Evolutionary conservation across 805 yeast genomes (phyloP), one percentile per base, ranked within the genome.

Genomic region (Yamadazyma paraphyllophila): DNA sequence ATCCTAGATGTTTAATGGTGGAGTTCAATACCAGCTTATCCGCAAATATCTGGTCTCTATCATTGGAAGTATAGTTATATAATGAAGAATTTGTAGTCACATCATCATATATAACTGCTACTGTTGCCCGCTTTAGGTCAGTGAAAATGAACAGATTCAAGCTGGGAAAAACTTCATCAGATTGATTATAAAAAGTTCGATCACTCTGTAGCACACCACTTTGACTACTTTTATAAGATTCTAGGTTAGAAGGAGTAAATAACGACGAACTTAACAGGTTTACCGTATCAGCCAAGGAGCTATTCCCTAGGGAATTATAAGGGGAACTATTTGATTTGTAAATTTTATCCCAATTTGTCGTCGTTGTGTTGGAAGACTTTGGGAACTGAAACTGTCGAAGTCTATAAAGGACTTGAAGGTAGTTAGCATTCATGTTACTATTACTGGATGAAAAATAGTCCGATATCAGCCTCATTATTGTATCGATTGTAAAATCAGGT

Each of bases 371-470:
- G 8, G 39, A 13, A 3, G 10, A 6, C 9, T 13, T 15, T 4
- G 55, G 51, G 24, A 44, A 44, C 11, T 44, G 20, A 31, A 51
- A 44, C 5, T 24, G 33, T 11, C 47, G 31, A 15, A 51, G 27
- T 12, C 48, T 36, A 25, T 41, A 45, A 24, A 70, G 51, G 8
- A 72, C 10, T 45, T 62, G 66, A n/a, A 71, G 36, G 17, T 60
- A 49, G 43, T 62, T 63, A n/a, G 65, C 72, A 34, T 65, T 54
- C 52, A 63, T 41, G 44, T 63, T 64, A 31, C 68, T 60, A 46
- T 69, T 70, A 4, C 74, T 62, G 2, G 31, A 20, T 0, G 39
- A 29, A 13, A 69, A 42, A 41, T 52, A 69, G 7, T 12, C 12
- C 2, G 41, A 20, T 8, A 71, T 41, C 7, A 39, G 20, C 12